Base-by-base conservation (phyloP, 2,329 filamentous ascomycete species). In the Pleurostoma richardsiae region DNA sequence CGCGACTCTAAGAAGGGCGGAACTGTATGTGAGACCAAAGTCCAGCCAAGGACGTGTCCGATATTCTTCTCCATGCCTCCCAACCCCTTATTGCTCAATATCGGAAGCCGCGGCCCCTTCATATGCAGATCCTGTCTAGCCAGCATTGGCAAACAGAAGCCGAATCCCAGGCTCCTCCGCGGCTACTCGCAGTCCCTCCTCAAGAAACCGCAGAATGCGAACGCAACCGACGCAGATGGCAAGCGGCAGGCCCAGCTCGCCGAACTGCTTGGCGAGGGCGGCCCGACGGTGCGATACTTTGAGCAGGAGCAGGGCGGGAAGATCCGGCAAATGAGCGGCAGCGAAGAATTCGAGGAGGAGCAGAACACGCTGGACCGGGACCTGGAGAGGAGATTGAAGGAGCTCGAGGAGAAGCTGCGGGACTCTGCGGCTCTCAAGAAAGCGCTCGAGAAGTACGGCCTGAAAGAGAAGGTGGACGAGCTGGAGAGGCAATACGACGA, bases 291-390 rank as follows among this genome's bases (percentile, higher is more conserved):
- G 39, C 54, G 50, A 10, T 60, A 53, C 50, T 60, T 52, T 39
- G 43, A 56, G 39, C 47, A 56, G 0, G 84, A 86, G 2, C 83
- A 83, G 10, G 83, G 84, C 1, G 89, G 72, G 27, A 87, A 63
- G 28, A 31, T 48, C 26, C 49, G 45, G 29, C 45, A 42, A 1
- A 31, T 59, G 10, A 43, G 47, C 28, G 50, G 52, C 39, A 47
- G 52, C 5, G 55, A 55, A 3, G 55, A 56, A 39, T 59, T 59
- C 43, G 47, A 40, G 38, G 43, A 41, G 6, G 30, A 47, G 7
- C 48, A 39, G 47, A 46, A 49, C 40, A 57, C 53, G 3, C 43
- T 59, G 33, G 57, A 59, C 43, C 31, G 40, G 19, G 52, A 59
- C 27, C 47, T 58, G 11, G 50, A 51, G 29, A 45, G 39, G 28